Conservation (phyloP, 805 yeast genomes). For the Wickerhamiella musiphila region DNA sequence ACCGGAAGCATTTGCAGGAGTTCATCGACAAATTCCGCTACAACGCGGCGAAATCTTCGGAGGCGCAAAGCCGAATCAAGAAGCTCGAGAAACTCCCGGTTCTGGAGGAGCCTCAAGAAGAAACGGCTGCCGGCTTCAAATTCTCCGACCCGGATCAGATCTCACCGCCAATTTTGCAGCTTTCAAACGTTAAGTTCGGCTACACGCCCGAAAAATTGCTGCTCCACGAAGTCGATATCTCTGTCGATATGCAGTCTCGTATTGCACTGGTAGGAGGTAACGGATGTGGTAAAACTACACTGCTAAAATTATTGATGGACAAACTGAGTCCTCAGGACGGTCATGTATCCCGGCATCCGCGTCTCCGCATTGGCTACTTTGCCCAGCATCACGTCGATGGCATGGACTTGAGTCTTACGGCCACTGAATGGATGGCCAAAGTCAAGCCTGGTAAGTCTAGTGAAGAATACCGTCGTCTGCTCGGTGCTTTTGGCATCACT, state of each 20-base stretch:
- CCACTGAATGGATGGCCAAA: slow-evolving; percentile 87
- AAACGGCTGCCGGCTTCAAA: slow-evolving; percentile 62
- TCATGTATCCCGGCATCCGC: slow-evolving; percentile 57
- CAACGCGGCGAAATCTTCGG: slow-evolving; percentile 93
- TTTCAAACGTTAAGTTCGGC: slow-evolving; percentile 75
- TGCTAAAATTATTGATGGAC: slow-evolving; percentile 74
- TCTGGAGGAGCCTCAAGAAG: slow-evolving; percentile 89
- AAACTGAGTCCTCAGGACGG: slow-evolving; percentile 61
- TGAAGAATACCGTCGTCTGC: slow-evolving; percentile 90
- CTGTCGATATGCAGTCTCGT: slow-evolving; percentile 84
- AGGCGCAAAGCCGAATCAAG: slow-evolving; percentile 95
- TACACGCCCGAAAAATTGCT: slow-evolving; percentile 43
- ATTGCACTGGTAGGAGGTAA: slow-evolving; percentile 97
- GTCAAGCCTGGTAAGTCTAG: slow-evolving; percentile 85
- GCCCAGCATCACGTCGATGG: slow-evolving; percentile 98
- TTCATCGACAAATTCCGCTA: slow-evolving; percentile 94
- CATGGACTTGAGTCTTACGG: slow-evolving; percentile 74
- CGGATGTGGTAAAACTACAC: slow-evolving; percentile 97
- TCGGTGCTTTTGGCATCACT: slow-evolving; percentile 94
- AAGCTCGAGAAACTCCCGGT: slow-evolving; percentile 88
- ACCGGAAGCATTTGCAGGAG: slow-evolving; percentile 79
- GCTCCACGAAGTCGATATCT: slow-evolving; percentile 64
- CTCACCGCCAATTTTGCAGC: slow-evolving; percentile 84
- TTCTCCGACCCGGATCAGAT: slow-evolving; percentile 91
- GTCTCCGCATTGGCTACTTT: slow-evolving; percentile 87